Conservation (phyloP, 2,329 filamentous ascomycete species). For the Tricladium varicosporioides region DNA sequence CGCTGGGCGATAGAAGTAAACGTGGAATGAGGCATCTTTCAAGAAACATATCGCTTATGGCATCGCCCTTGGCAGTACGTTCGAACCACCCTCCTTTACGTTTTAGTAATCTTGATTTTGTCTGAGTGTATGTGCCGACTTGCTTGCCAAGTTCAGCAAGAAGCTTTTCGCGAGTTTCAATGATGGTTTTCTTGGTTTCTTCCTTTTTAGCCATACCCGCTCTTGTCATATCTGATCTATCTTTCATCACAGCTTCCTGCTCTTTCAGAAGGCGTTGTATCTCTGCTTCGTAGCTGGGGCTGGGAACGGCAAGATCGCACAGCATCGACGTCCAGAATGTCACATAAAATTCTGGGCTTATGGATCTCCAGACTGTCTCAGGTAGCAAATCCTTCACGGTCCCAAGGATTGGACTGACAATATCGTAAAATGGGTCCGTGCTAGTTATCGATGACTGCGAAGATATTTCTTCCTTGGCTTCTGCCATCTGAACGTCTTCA, state of each 20-base stretch:
- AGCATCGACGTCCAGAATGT: constrained; percentile 91
- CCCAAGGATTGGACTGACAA: constrained; percentile 72
- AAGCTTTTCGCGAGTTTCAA: constrained; percentile 66
- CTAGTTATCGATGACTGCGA: constrained; percentile 17
- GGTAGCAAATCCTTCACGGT: constrained; percentile 62
- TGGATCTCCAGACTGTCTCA: constrained; percentile 61
- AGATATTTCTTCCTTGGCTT: constrained; percentile 28
- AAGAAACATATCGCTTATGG: constrained; percentile 72
- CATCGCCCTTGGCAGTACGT: constrained; percentile 59
- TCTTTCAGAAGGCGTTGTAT: constrained; percentile 66
- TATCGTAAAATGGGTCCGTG: constrained; percentile 53
- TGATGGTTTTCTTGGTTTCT: constrained; percentile 66
- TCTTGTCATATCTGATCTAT: constrained; percentile 71
- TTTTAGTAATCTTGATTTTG: constrained; percentile 66
- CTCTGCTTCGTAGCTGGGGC: constrained; percentile 75
- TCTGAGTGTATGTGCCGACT: constrained; percentile 64
- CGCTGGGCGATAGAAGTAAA: constrained; percentile 76
- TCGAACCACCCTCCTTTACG: constrained; percentile 80
- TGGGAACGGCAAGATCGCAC: constrained; percentile 75
- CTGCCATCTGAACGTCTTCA: constrained; percentile 42
- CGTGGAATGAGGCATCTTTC: constrained; percentile 93
- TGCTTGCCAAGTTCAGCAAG: constrained; percentile 72
- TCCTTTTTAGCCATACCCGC: constrained; percentile 65
- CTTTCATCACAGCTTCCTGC: constrained; percentile 63
- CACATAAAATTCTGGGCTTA: constrained; percentile 80